These are phyloP conservation scores for Trichoderma oligosporum DNA, from an alignment of 2,329 filamentous ascomycete genomes.

Conservation along the genomic window DNA sequence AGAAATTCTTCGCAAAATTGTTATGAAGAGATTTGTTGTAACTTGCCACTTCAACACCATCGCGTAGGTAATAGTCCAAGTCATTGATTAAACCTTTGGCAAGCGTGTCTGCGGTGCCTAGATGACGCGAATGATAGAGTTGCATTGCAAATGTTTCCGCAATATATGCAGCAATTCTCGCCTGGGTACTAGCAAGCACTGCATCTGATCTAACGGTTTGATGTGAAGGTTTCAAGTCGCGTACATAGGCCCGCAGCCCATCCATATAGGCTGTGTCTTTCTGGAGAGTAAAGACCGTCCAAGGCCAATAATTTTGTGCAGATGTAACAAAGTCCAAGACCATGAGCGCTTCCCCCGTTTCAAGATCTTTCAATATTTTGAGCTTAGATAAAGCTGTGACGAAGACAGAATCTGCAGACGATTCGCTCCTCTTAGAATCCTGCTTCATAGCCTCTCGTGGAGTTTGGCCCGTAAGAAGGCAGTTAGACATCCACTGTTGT, in stretches of 20 bases:
- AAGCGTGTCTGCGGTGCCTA: constrained; percentile 61
- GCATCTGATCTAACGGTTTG: constrained; percentile 53
- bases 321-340: constrained; percentile 83
- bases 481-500: constrained; percentile 95
- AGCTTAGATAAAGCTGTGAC: constrained; percentile 69
- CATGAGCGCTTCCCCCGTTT: constrained; percentile 63
- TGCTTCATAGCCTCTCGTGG: constrained; percentile 69
- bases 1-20: constrained; percentile 82
- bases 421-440: constrained; percentile 48
- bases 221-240: constrained; percentile 50
- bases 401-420: constrained; percentile 62
- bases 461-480: constrained; percentile 81
- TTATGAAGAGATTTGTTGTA: constrained; percentile 86
- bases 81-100: constrained; percentile 69
- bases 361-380: constrained; percentile 59
- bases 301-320: constrained; percentile 92
- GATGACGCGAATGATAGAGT: constrained; percentile 78
- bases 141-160: constrained; percentile 90
- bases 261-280: constrained; percentile 71
- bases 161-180: constrained; percentile 73
- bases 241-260: constrained; percentile 67
- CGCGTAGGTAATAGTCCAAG: constrained; percentile 73
- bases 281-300: constrained; percentile 78
- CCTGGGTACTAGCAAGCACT: constrained; percentile 57
- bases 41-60: constrained; percentile 71